phyloP scores from a whole-genome alignment of 257 asterid genomes.

The Cruciata laevipes region DNA sequence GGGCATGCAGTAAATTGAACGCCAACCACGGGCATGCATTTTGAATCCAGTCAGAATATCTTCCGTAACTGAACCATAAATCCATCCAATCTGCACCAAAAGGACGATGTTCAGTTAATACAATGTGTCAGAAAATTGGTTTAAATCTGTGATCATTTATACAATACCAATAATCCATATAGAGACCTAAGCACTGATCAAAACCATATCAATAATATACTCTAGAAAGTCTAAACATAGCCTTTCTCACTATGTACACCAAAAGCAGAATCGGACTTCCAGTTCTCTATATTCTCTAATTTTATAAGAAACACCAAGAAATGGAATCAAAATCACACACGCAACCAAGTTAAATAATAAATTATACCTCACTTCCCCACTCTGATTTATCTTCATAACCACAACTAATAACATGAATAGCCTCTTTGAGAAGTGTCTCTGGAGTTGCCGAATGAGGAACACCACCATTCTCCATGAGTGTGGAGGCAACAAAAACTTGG shows the following conservation, averaged over 20 bases:
- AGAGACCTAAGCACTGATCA: neutral
- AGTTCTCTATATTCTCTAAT: neutral
- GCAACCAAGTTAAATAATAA: neutral
- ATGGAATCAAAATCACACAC: neutral
- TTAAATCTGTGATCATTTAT: neutral
- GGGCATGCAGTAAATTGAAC: slow-evolving; percentile 96
- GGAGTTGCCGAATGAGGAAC: slow-evolving; percentile 94
- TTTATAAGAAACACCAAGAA: neutral
- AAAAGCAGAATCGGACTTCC: neutral
- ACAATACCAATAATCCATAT: neutral
- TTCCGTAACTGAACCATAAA: slow-evolving; percentile 95
- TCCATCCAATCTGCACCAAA: slow-evolving; percentile 86
- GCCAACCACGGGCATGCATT: slow-evolving; percentile 99
- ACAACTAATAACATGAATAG: slow-evolving; percentile 97
- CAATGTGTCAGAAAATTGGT: neutral
- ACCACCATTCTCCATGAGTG: slow-evolving; percentile 96
- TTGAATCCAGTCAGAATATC: slow-evolving; percentile 98
- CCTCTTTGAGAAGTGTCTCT: slow-evolving; percentile 90
- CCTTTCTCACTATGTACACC: neutral
- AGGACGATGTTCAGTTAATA: neutral
- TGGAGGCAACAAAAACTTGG: slow-evolving; percentile 94
- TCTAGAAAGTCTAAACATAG: neutral
- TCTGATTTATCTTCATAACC: slow-evolving; percentile 99
- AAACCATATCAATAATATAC: neutral
- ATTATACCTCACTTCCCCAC: slow-evolving; percentile 86